Base-by-base conservation (phyloP, 106 monocot species). In the Dactylorhiza incarnata region DNA sequence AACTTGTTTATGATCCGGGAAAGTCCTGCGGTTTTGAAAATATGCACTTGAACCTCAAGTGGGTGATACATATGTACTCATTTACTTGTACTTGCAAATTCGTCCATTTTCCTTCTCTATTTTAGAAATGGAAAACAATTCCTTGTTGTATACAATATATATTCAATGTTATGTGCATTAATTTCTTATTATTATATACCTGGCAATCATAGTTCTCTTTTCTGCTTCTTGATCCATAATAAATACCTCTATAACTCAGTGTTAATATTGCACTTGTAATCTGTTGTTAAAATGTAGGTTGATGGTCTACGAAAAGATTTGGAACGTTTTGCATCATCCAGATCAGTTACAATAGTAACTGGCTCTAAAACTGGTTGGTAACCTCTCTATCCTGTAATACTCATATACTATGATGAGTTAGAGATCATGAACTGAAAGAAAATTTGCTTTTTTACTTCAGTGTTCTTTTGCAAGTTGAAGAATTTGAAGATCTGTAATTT, bases 261-360 rank as follows among this genome's bases (percentile, higher is more conserved):
- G 19, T 20, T 58, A 58, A 16, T 19, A 58, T 66, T 66, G 66
- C 26, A 3, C 5, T 37, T 66, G 66, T 66, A 66, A 26, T 66
- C 13, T 66, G 22, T 66, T 66, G 69, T 44, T 5, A 10, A 45
- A 69, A 12, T 58, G 24, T 59, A 86, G 86, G 86, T 87, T 65
- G 83, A 80, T 56, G 78, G 48, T 74, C 70, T 87, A 10, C 80
- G 83, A 52, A 77, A 86, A 47, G 83, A 87, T 50, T 55, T 87
- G 68, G 83, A 81, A 66, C 73, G 44, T 52, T 75, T 87, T 55
- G 77, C 80, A 78, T 73, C 83, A 69, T 78, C 83, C 6, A 74
- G 83, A 63, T 53, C 83, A 12, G 78, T 86, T 24, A 86, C 83
- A 75, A 83, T 87, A 71, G 75, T 83, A 68, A 83, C 80, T 50